Evolutionary conservation across 345 rosid species (phyloP).

Genomic region (Jatropha curcas): DNA sequence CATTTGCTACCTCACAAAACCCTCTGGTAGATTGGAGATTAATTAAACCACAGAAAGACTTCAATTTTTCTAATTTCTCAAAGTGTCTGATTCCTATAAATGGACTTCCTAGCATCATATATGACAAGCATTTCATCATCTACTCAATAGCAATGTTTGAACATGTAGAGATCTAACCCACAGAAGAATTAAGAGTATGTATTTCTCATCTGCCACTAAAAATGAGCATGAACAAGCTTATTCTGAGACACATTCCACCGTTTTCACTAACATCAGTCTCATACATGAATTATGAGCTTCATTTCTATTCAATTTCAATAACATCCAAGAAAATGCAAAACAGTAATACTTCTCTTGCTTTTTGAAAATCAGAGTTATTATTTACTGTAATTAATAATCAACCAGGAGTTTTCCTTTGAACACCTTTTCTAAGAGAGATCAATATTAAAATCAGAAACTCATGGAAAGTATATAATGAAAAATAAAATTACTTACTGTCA

Average conservation of each 20-base stretch:
- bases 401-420: background rate
- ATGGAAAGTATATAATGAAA: background rate
- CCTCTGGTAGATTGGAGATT: background rate
- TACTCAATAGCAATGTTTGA: background rate
- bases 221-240: background rate
- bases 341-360: background rate
- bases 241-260: no score
- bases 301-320: background rate
- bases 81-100: background rate
- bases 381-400: background rate
- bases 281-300: background rate
- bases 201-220: background rate
- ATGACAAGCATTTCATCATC: background rate
- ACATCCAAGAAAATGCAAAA: background rate
- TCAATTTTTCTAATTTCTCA: background rate
- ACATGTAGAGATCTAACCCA: background rate
- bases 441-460: slow-evolving; percentile 6
- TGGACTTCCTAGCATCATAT: background rate
- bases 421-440: background rate
- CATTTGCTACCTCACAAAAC: background rate
- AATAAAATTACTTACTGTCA: slow-evolving; percentile 66
- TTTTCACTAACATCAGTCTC: background rate
- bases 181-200: background rate
- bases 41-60: background rate
- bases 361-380: background rate